phyloP scores from a whole-genome alignment of 2,329 filamentous ascomycete species.

The Monosporascus sp. region DNA sequence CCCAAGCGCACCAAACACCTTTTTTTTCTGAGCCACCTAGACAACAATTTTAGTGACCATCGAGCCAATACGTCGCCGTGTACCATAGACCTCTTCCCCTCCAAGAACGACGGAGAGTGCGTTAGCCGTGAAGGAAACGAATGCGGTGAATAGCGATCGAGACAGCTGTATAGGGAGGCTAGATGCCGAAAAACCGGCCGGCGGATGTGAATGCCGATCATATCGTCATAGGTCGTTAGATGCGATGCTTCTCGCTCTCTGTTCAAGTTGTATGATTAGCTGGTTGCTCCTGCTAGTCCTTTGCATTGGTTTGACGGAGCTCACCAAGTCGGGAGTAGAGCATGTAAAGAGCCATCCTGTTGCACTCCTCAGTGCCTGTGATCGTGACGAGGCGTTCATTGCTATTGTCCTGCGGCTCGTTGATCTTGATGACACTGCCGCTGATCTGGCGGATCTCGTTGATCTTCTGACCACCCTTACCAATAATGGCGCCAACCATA shows the following conservation, averaged over 20 bases:
- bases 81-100: constrained; percentile 15
- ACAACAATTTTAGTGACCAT: constrained; percentile 12
- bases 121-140: constrained; percentile 11
- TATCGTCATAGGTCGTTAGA: constrained; percentile 16
- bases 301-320: constrained; percentile 22
- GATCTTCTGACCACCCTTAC: constrained; percentile 97
- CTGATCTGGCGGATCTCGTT: constrained; percentile 97
- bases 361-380: constrained; percentile 95
- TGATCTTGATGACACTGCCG: constrained; percentile 99
- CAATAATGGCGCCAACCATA: constrained; percentile 98
- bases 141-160: constrained; percentile 9
- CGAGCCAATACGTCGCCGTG: constrained; percentile 22
- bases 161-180: constrained; percentile 3
- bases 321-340: constrained; percentile 93
- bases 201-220: constrained; percentile 10
- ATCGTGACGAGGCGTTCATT: constrained; percentile 97
- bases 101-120: constrained; percentile 7
- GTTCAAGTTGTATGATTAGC: constrained; percentile 20
- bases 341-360: constrained; percentile 99
- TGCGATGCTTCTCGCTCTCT: constrained; percentile 28
- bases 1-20: constrained; percentile 11
- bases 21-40: constrained; percentile 11
- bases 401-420: constrained; percentile 97
- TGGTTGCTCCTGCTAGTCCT: constrained; percentile 8
- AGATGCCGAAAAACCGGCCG: constrained; percentile 7